Percentiles rank a stretch among this genome's conserved stretches.
These are phyloP conservation scores for Heimioporus sp. DNA, from an alignment of 768 basidiomycete genomes.

Conservation along the genomic window DNA sequence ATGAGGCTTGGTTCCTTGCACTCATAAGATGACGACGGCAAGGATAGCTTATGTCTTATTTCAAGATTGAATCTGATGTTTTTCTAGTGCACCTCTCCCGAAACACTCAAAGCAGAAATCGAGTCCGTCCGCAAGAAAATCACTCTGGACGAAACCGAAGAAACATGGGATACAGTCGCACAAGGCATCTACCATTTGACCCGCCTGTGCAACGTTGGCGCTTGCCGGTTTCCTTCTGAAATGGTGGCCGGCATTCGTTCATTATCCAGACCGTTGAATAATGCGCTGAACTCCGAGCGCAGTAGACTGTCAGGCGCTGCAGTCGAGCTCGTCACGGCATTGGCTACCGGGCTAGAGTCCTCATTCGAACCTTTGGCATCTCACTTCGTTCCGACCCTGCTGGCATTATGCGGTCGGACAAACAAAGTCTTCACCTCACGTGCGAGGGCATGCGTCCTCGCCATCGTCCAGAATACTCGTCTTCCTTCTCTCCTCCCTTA, in stretches of 20 bases:
- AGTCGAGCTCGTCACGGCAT: slow-evolving; percentile 55
- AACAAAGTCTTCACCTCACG: slow-evolving; percentile 78
- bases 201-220: slow-evolving; percentile 50
- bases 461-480: slow-evolving; percentile 66
- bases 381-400: slow-evolving; percentile 65
- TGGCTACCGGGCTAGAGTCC: slow-evolving; percentile 54
- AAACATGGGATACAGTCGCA: slow-evolving; percentile 73
- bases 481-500: slow-evolving; percentile 61
- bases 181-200: slow-evolving; percentile 47
- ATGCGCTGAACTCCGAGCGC: slow-evolving; percentile 69
- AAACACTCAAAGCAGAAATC: slow-evolving; percentile 37
- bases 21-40: slow-evolving; percentile 26
- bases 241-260: slow-evolving; percentile 50
- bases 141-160: slow-evolving; percentile 64
- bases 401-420: slow-evolving; percentile 65
- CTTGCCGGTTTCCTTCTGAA: slow-evolving; percentile 48
- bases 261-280: slow-evolving; percentile 51
- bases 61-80: not conserved
- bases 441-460: slow-evolving; percentile 55
- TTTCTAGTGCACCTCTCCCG: slow-evolving; percentile 31
- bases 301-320: slow-evolving; percentile 67
- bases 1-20: slow-evolving; percentile 13
- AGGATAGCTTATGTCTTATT: not conserved
- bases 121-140: slow-evolving; percentile 42
- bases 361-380: slow-evolving; percentile 67